phyloP scores from a whole-genome alignment of 306 rosid species.

The Cicer pinnatifidum region DNA sequence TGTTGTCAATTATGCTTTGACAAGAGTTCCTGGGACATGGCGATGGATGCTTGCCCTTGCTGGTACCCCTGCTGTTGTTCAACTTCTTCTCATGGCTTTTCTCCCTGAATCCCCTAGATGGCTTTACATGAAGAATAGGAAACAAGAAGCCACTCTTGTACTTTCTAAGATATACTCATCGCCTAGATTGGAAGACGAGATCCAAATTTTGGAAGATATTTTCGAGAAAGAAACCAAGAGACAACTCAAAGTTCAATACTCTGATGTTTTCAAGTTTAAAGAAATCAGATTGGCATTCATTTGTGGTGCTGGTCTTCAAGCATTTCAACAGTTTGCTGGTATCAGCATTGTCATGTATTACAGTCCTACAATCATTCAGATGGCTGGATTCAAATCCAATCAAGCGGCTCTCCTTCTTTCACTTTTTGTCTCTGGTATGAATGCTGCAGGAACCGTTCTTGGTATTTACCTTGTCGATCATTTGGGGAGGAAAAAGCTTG shows the following conservation, averaged over 20 bases:
- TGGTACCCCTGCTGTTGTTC: no score
- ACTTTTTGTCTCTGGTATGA: constrained; percentile 66
- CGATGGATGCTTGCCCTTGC: no score
- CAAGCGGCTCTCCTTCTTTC: constrained; percentile 66
- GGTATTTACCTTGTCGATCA: constrained; percentile 45
- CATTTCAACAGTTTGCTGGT: constrained; percentile 49
- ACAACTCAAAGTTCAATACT: constrained; percentile 46
- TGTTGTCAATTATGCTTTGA: no score
- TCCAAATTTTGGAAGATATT: constrained; percentile 5
- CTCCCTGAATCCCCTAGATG: no score
- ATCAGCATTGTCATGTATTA: no score
- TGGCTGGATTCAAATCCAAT: constrained; percentile 73
- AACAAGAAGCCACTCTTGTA: constrained; percentile 56
- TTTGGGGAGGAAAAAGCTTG: constrained; percentile 59
- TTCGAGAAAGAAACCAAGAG: constrained; percentile 51
- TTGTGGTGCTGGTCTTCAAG: constrained; percentile 85
- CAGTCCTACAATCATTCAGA: constrained; percentile 36
- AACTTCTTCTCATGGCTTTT: no score
- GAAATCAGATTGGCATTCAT: constrained; percentile 73
- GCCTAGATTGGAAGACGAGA: constrained; percentile 61
- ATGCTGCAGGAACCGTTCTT: constrained; percentile 57
- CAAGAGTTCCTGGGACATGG: no score
- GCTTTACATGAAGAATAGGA: constrained; percentile 50
- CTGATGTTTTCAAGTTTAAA: constrained; percentile 59
- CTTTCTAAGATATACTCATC: constrained; percentile 63